Evolutionary conservation across 768 basidiomycete genomes (phyloP).

Genomic region (Xanthoconium purpureum): DNA sequence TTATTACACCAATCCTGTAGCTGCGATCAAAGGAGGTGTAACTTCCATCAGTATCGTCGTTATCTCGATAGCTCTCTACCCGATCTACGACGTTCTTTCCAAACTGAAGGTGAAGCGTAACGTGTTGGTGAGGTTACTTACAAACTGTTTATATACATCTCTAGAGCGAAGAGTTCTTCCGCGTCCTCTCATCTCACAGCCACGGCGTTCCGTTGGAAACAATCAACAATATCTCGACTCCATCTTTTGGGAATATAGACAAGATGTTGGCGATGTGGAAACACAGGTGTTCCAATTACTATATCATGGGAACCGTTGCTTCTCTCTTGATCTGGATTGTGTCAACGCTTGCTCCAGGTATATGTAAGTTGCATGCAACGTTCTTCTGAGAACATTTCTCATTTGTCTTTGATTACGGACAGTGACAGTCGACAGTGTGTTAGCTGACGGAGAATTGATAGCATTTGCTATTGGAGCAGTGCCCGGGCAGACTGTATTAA

Average conservation of each 20-base stretch:
- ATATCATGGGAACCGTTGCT: slow-evolving; percentile 16
- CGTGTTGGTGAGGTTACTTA: neutral
- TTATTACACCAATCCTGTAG: slow-evolving; percentile 5
- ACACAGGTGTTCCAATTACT: slow-evolving; percentile 22
- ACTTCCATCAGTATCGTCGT: slow-evolving; percentile 29
- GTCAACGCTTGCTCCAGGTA: slow-evolving; percentile 23
- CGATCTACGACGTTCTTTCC: slow-evolving; percentile 18
- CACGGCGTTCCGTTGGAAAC: slow-evolving; percentile 24
- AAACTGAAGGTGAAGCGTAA: slow-evolving; percentile 11
- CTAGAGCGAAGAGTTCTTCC: slow-evolving; percentile 32
- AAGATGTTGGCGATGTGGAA: slow-evolving; percentile 15
- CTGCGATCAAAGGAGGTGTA: slow-evolving; percentile 27
- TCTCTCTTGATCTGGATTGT: slow-evolving; percentile 20
- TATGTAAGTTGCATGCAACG: slow-evolving; percentile 15
- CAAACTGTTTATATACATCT: neutral
- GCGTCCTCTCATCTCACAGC: slow-evolving; percentile 9
- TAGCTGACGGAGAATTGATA: slow-evolving; percentile 21
- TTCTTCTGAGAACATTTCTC: neutral
- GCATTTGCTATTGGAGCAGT: slow-evolving; percentile 26
- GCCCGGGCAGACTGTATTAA: slow-evolving; percentile 22
- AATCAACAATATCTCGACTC: slow-evolving; percentile 22
- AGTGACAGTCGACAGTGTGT: slow-evolving; percentile 24
- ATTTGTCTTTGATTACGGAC: neutral
- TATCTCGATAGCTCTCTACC: slow-evolving; percentile 28
- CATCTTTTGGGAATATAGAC: slow-evolving; percentile 19